Evolutionary conservation across 148 eudicot genomes (phyloP).

Genomic region (Beta vulgaris): DNA sequence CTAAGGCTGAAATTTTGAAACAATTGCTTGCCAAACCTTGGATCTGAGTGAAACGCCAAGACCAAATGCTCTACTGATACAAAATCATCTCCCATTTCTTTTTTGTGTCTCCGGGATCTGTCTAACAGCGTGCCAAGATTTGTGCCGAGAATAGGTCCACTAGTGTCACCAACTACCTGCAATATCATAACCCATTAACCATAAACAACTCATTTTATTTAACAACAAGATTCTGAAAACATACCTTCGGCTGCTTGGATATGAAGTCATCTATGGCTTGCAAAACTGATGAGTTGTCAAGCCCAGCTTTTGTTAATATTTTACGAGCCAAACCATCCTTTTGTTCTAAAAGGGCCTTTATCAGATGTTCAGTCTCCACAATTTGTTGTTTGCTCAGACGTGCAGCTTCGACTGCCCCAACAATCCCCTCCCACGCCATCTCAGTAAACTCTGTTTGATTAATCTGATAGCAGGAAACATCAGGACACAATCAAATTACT

Average conservation of each 20-base stretch:
- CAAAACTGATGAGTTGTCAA: slow-evolving; percentile 85
- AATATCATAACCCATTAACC: slow-evolving; percentile 20
- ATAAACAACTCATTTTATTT: background rate
- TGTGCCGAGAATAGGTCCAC: slow-evolving; percentile 71
- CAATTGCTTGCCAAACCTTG: slow-evolving; percentile 75
- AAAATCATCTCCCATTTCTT: slow-evolving; percentile 89
- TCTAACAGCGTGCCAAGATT: slow-evolving; percentile 62
- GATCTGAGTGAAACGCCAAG: slow-evolving; percentile 71
- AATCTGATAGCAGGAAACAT: slow-evolving; percentile 38
- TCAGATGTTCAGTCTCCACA: slow-evolving; percentile 93
- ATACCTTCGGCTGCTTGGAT: slow-evolving; percentile 88
- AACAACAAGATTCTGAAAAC: background rate
- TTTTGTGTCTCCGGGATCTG: slow-evolving; percentile 73
- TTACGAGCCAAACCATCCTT: slow-evolving; percentile 93
- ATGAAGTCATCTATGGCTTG: slow-evolving; percentile 84
- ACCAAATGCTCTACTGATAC: slow-evolving; percentile 93
- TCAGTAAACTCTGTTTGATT: slow-evolving; percentile 83
- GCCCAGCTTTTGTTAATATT: slow-evolving; percentile 85
- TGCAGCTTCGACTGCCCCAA: slow-evolving; percentile 89
- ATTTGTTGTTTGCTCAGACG: slow-evolving; percentile 73
- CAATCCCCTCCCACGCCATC: slow-evolving; percentile 97
- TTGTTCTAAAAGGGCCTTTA: slow-evolving; percentile 92
- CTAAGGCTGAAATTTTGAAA: slow-evolving; percentile 64
- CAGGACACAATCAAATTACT: slow-evolving; percentile 11
- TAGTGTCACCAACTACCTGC: slow-evolving; percentile 89